These are phyloP conservation scores for Saccharomycopsis schoenii DNA, from an alignment of 805 yeast genomes.

Conservation along the genomic window DNA sequence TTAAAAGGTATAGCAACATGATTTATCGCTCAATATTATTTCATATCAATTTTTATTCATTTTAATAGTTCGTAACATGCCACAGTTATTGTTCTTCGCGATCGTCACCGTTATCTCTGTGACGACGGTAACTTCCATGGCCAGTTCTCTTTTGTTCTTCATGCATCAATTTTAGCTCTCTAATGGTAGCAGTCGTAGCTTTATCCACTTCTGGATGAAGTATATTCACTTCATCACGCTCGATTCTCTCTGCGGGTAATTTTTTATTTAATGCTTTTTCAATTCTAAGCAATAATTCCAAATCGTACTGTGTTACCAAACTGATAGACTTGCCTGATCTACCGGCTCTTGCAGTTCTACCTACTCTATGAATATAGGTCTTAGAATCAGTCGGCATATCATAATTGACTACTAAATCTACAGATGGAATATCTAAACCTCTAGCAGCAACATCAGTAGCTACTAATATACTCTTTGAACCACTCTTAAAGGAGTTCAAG, in stretches of 20 bases:
- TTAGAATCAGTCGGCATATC: conserved; percentile 81
- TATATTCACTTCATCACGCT: conserved; percentile 65
- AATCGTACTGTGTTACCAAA: conserved; percentile 87
- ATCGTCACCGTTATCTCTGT: conserved; percentile 11
- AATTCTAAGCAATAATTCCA: conserved; percentile 78
- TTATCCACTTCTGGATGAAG: conserved; percentile 82
- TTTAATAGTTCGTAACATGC: background rate
- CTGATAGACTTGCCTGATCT: conserved; percentile 81
- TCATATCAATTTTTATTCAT: background rate
- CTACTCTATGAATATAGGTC: conserved; percentile 81
- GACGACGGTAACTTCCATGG: conserved; percentile 7
- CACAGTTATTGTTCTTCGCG: conserved; percentile 1
- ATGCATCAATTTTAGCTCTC: conserved; percentile 26
- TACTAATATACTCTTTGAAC: conserved; percentile 55
- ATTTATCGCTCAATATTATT: background rate
- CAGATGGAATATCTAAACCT: conserved; percentile 77
- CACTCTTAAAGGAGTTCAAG: conserved; percentile 67
- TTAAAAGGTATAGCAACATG: too few species aligned
- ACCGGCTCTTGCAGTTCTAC: conserved; percentile 94
- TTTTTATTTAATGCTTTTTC: conserved; percentile 81
- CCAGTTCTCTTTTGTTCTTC: conserved; percentile 18
- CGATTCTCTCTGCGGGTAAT: conserved; percentile 73
- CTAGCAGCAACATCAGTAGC: conserved; percentile 89
- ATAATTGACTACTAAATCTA: conserved; percentile 66
- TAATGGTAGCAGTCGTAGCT: conserved; percentile 82